Base-by-base conservation (phyloP, 2,329 filamentous ascomycete species). In the Colletotrichum tropicale region DNA sequence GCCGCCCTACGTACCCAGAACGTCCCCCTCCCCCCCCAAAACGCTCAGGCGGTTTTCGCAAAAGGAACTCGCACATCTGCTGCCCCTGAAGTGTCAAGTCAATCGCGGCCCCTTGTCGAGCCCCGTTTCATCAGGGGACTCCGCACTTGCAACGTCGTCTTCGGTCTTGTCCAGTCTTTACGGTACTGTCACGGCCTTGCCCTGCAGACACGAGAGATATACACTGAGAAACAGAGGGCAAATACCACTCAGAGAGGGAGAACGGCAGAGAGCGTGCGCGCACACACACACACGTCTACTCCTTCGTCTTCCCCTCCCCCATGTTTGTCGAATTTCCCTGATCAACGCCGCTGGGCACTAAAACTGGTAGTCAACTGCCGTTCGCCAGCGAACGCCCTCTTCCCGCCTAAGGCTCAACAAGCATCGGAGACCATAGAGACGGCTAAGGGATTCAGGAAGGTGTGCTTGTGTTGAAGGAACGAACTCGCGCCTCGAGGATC, bases 41-140 rank as follows among this genome's bases (percentile, higher is more conserved):
- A 66, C 74, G 74, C 74, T 76, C 74, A 75, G 74, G 71, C 74
- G 60, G 71, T 62, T 75, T 66, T 60, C 60, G 38, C 65, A 70
- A 28, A 74, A 69, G 32, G 70, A 70, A 66, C 43, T 66, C 38
- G 66, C 36, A 72, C 70, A 71, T 72, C 70, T 79, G 75, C 72
- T 79, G 78, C 78, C 78, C 76, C 77, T 77, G 75, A 78, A 75
- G 78, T 80, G 76, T 79, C 79, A 78, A 79, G 73, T 77, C 73
- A 73, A 76, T 74, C 71, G 74, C 60, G 65, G 66, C 74, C 71
- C 74, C 74, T 75, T 70, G 74, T 76, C 68, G 67, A 76, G 75
- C 60, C 68, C 67, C 55, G 76, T 77, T 77, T 77, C 76, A 77
- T 68, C 70, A 71, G 75, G 78, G 75, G 32, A 64, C 73, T 75